Base-by-base conservation (phyloP, 441 rosid species). In the Pelargonium citronellum region DNA sequence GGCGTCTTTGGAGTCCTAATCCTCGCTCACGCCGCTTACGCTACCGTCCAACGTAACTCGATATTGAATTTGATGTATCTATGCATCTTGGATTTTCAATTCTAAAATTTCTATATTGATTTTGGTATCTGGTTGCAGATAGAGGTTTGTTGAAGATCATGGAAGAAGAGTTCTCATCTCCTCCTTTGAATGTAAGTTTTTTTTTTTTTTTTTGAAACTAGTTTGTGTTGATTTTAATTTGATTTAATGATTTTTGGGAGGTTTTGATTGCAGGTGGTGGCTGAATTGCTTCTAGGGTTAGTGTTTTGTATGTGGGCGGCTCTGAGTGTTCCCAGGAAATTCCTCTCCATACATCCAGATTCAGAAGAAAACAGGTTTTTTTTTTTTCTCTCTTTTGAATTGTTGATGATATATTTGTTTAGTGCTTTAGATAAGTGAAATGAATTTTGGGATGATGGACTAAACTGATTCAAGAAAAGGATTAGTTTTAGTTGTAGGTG, bases 111-210 rank as follows among this genome's bases (percentile, higher is more conserved):
- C 15, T 27, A 5, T 4, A 62, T 34, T 70, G 9, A 11, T 49
- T 57, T 73, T 20, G 62, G 24, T 41, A 2, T 19, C 4, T 73
- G 69, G 53, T 20, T 78, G 27, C 83, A 95, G 98, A 87, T 80
- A 86, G 92, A 79, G 94, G 97, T 20, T 73, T 91, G 87, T 77
- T 89, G 85, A 95, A 95, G 87, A 95, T 91, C 69, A 89, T 81
- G 83, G 98, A 91, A 74, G 99, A 92, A 79, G 97, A 91, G 75
- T 95, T 91, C 75, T 85, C 95, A 1, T 82, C 91, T n/a, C 98
- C 98, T 41, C 92, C 97, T 4, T 62, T 86, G 67, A 83, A 83
- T 76, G 99, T 95, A 4, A 49, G 16, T 13, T 49, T 49, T 49
- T 49, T 13, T 49, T 49, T 49, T 13, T 12, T 11, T n/a, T 47